Base-by-base conservation (phyloP, 345 rosid genomes). In the Melaleuca quinquenervia region DNA sequence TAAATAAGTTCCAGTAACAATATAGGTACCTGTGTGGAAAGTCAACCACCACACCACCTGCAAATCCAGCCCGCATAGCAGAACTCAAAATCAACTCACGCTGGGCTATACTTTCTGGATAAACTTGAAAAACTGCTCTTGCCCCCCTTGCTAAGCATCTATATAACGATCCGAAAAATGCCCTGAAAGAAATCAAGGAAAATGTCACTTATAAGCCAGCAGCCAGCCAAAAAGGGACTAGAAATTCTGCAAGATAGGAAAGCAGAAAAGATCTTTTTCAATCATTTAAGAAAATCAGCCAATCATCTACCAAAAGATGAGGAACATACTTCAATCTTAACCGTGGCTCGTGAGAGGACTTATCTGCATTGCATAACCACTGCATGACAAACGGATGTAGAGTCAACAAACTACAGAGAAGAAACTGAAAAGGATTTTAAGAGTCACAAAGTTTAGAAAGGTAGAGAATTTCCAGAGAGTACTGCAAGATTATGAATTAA, bases 281-380 rank as follows among this genome's bases (percentile, higher is more conserved):
- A n/a, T 58, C 70, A 55, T 27, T 8, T 21, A 82, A 41, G 62
- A 29, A 64, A 36, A 48, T 52, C 22, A 22, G 29, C n/a, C 7
- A 45, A 27, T 11, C 50, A 41, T 53, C 15, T 60, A 13, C 70
- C 84, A 83, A 52, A 82, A 64, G 56, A 88, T 75, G 29, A 51
- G 20, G 11, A 85, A 88, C 96, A 48, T 95, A 96, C 98, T 96
- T 97, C 87, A 96, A 87, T 90, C 99, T 91, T 87, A 94, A 88
- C 82, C 90, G 93, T 80, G 98, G 99, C 88, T 97, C 96, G 87
- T 96, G 99, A 9, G 95, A 95, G 85, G 99, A 95, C 93, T 96
- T 97, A 87, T 97, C 98, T 8, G 98, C 98, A 91, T 97, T 97
- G 94, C 99, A 97, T 87, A 96, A 88, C 98, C 99, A 97, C 98